Evolutionary conservation across 495 filamentous ascomycete genomes (phyloP), one percentile per base, ranked within the genome.

Genomic region (Rhizodiscina lignyota): DNA sequence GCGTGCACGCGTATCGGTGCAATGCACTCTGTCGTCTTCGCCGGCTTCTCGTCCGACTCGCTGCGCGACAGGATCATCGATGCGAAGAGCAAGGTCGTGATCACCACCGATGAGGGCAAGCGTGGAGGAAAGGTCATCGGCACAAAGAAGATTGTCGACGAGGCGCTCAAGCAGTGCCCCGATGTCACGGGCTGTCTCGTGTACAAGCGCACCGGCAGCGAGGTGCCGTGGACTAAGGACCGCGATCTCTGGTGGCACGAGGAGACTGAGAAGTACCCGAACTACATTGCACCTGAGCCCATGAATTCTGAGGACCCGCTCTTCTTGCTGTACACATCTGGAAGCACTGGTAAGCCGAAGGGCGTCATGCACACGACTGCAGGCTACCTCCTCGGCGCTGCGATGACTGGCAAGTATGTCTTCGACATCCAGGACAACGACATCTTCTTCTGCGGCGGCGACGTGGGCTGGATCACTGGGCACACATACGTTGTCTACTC

Each of bases 391-490:
- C 58, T 96, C 6, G 89, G 89, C 26, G 89, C 87, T 16, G 89
- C 91, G 5, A 64, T 75, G 48, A 96, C 89, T 24, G 91, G 84
- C 47, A 99, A 94, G 59, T 96, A 99, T 50, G 86, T 94, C 36
- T 99, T 99, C 52, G 91, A 99, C 53, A 89, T 99, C 43, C 89
- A 99, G 46, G 77, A 85, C 32, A 74, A 73, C 34, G 89, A 99
- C 58, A 70, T 68, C 37, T 94, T 85, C 66, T 96, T 94, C 71
- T 96, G 89, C 48, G 89, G 83, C 55, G 91, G 91, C 55, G 89
- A 99, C 52, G 85, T 99, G 34, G 89, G 89, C 46, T 99, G 89
- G 89, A 96, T 99, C 52, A 96, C 91, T 30, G 89, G 89, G n/a
- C 89, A 99, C 61, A 94, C 89, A 31, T 99, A 99, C 50, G 89